phyloP scores from a whole-genome alignment of 305 asterid species.

The Stenogyne calaminthoides region DNA sequence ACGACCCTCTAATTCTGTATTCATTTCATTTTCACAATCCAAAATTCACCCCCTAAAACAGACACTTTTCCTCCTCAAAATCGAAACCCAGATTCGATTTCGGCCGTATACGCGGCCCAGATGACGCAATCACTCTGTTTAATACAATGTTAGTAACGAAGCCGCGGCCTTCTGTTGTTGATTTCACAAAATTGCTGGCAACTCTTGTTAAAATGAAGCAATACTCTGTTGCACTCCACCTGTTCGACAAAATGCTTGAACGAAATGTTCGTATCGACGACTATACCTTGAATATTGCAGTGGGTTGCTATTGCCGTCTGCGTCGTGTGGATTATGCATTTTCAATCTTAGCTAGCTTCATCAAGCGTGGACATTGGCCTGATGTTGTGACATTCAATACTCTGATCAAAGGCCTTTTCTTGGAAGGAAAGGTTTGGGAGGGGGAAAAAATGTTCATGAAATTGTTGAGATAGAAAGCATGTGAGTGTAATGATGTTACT shows the following conservation, averaged over 20 bases:
- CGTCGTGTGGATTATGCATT: neutral
- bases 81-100: conserved; percentile 12
- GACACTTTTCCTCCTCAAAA: neutral
- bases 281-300: neutral
- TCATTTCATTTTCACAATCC: neutral
- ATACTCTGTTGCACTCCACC: conserved; percentile 17
- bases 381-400: neutral
- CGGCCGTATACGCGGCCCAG: neutral
- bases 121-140: conserved; percentile 28
- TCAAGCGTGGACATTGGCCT: neutral
- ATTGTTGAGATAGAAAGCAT: conserved; percentile 1
- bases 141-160: conserved; percentile 30
- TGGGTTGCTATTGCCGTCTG: neutral
- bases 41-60: neutral
- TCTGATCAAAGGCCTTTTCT: conserved; percentile 12
- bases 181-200: conserved; percentile 31
- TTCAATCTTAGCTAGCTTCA: conserved; percentile 5
- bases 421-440: neutral
- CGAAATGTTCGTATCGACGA: neutral
- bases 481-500: conserved; percentile 12
- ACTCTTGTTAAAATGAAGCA: conserved; percentile 29
- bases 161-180: conserved; percentile 37
- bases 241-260: conserved; percentile 20
- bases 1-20: neutral
- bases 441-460: neutral